phyloP scores from a whole-genome alignment of 1,284 basidiomycete species.

The Trichosporon ovoides region DNA sequence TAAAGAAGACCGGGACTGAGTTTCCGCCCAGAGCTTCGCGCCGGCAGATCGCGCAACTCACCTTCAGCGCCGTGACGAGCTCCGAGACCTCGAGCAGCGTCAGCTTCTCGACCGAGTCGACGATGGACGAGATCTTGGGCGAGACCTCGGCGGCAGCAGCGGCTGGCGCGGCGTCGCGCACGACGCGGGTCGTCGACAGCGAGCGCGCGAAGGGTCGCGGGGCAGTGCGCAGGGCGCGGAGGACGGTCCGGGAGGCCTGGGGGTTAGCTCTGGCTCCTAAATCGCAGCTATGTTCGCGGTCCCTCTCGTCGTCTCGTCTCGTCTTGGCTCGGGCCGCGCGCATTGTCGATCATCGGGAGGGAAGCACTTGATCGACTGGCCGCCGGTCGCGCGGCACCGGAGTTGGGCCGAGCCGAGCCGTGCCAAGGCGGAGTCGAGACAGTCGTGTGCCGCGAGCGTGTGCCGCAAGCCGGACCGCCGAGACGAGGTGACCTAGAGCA shows the following conservation, averaged over 20 bases:
- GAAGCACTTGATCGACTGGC: too few species aligned
- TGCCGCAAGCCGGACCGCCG: background rate
- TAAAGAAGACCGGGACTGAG: too few species aligned
- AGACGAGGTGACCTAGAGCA: constrained; percentile 10
- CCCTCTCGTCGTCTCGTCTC: too few species aligned
- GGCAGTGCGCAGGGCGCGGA: constrained; percentile 26
- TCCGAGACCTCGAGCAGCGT: constrained; percentile 96
- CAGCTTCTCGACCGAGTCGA: constrained; percentile 86
- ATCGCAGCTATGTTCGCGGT: too few species aligned
- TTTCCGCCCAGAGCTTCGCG: too few species aligned
- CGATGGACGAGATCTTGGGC: constrained; percentile 71
- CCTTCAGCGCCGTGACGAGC: constrained; percentile 86
- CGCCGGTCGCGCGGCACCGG: too few species aligned
- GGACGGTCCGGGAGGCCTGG: constrained; percentile 22
- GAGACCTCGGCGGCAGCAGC: constrained; percentile 26
- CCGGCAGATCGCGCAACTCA: constrained; percentile 47
- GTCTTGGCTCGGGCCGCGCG: too few species aligned
- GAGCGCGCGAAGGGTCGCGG: constrained; percentile 17
- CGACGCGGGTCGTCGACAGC: constrained; percentile 30
- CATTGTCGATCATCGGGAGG: too few species aligned
- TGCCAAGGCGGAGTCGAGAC: too few species aligned
- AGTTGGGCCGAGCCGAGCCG: background rate
- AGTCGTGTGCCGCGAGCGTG: too few species aligned
- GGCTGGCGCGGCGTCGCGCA: constrained; percentile 24
- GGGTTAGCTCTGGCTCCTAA: constrained; percentile 3